Evolutionary conservation across 2,329 filamentous ascomycete genomes (phyloP), one percentile per base, ranked within the genome.

Genomic region (Nemania sp.): DNA sequence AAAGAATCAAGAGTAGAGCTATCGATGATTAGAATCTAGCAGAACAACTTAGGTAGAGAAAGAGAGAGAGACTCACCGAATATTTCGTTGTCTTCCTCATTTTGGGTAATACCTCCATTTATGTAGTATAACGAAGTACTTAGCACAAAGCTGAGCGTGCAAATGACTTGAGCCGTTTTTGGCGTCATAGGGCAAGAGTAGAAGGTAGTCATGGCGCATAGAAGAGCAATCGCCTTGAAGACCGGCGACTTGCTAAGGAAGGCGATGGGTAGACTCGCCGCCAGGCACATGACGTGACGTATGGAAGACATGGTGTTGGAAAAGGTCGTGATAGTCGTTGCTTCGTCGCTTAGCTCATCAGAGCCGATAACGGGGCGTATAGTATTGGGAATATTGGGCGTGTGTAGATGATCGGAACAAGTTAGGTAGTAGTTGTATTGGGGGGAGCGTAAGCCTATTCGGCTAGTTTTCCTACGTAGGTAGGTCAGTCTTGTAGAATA

Each of bases 1-100:
- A 66, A 66, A 66, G 63, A 66, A 66, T 60, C 56, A 66, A 62
- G 32, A 61, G 56, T 55, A 61, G 49, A 60, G 63, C 63, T 66
- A 60, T 61, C 63, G 41, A 66, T 66, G 49, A 62, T 62, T 51
- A 62, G 57, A 66, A 66, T 66, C 51, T 62, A 56, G 51, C 51
- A 66, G 51, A 60, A 62, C 63, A 60, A 51, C 55, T 20, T 49
- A 55, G 63, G 63, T 24, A 61, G 57, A 62, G 38, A 61, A 52
- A 53, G 54, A 53, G 56, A 64, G 62, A 62, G 52, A 61, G 57
- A 62, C 63, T 66, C 57, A 66, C 57, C 27, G 57, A 66, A 66
- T 55, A 62, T 66, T 41, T 66, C 63, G 55, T 62, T 66, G 41
- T 66, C 63, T 66, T 66, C 63, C 57, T 62, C 56, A 55, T 66